Conservation (phyloP, 2,329 filamentous ascomycete species). For the Epichloe uncinata region DNA sequence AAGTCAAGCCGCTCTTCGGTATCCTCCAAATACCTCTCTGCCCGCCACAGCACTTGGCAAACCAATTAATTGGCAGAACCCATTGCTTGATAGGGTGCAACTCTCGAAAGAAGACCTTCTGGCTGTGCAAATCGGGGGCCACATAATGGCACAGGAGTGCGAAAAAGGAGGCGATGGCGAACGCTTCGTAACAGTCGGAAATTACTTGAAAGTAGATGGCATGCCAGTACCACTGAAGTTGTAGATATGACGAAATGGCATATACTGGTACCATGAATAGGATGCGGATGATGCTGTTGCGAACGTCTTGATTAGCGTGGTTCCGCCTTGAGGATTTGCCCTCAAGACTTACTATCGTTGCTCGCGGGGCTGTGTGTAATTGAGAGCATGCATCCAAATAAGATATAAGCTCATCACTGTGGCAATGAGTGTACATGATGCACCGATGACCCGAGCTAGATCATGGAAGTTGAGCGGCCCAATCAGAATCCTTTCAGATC, state of each 20-base stretch:
- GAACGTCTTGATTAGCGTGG: not conserved
- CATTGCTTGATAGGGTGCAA: conserved; percentile 54
- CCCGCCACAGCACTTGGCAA: conserved; percentile 57
- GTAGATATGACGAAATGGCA: conserved; percentile 58
- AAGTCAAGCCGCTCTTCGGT: conserved; percentile 71
- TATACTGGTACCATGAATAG: conserved; percentile 82
- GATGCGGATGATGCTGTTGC: conserved; percentile 64
- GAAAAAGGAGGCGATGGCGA: conserved; percentile 80
- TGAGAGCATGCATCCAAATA: conserved; percentile 43
- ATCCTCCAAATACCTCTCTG: conserved; percentile 55
- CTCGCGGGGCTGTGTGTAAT: conserved; percentile 48
- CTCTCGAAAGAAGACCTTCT: conserved; percentile 68
- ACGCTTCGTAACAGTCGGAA: conserved; percentile 78
- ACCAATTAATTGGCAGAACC: conserved; percentile 61
- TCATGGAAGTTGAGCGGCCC: conserved; percentile 40
- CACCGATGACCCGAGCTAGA: conserved; percentile 38
- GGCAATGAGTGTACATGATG: conserved; percentile 34
- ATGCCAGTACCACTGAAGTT: conserved; percentile 60
- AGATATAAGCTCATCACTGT: conserved; percentile 41
- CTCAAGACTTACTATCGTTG: conserved; percentile 37
- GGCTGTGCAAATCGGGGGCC: conserved; percentile 61
- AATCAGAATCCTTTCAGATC: conserved; percentile 32
- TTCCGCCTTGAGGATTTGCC: not conserved
- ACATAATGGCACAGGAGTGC: conserved; percentile 70
- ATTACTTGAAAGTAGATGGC: conserved; percentile 72